A percentile compares a stretch with the other conserved stretches of the same genome.
Conservation (phyloP, 139 green algal species). For the Asterochloris erici region DNA sequence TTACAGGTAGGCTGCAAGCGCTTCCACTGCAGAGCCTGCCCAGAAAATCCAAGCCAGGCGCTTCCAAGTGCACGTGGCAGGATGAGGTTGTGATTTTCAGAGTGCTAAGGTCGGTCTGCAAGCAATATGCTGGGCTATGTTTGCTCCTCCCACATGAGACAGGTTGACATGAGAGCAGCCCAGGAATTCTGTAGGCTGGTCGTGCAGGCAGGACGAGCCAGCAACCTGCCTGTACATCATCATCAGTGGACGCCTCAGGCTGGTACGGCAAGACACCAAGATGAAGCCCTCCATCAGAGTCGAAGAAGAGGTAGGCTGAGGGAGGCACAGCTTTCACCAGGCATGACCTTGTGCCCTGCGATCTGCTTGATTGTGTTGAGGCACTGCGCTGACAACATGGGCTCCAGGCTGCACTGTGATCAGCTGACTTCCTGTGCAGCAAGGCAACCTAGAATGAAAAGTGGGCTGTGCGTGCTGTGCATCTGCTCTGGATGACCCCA, state of each 20-base stretch:
- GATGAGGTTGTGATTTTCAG: not conserved
- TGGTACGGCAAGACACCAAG: conserved; percentile 41
- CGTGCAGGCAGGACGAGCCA: conserved; percentile 38
- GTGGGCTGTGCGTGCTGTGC: not conserved
- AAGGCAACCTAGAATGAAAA: not conserved
- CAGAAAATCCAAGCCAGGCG: not conserved
- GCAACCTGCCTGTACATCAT: conserved; percentile 70
- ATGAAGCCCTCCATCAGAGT: conserved; percentile 25
- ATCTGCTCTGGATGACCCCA: no score
- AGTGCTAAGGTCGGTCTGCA: no score
- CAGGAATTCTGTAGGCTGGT: no score
- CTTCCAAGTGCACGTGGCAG: not conserved
- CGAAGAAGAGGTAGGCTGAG: conserved; percentile 46
- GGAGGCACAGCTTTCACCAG: not conserved
- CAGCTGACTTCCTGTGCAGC: not conserved
- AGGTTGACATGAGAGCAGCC: not conserved
- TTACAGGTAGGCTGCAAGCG: conserved; percentile 37
- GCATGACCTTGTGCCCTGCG: no score
- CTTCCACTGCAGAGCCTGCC: not conserved
- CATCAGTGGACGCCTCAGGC: conserved; percentile 64
- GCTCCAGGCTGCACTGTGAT: not conserved
- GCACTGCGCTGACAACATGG: not conserved
- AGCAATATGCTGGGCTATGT: not conserved
- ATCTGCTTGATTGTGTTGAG: no score
- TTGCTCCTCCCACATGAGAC: not conserved